These are phyloP conservation scores for Serpula lacrymans DNA, from an alignment of 768 basidiomycete species.

Conservation along the genomic window DNA sequence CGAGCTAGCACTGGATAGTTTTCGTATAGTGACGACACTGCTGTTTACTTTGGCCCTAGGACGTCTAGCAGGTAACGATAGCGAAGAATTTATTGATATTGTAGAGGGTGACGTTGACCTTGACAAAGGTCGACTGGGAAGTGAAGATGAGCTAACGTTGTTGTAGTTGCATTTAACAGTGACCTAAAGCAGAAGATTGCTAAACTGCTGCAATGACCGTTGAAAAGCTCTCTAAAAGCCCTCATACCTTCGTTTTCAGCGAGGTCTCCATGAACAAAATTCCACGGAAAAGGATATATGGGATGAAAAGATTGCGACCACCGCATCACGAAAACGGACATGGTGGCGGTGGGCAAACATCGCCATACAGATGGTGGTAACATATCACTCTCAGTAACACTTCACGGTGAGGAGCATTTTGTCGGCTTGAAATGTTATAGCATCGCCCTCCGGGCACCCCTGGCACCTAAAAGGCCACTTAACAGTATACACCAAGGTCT, in stretches of 20 bases:
- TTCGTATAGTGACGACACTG: conserved; percentile 41
- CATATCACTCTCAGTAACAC: too few relatives aligned
- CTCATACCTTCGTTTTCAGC: conserved; percentile 47
- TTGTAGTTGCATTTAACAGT: conserved; percentile 49
- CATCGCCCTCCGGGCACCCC: too few relatives aligned
- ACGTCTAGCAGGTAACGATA: conserved; percentile 29
- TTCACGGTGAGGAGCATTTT: too few relatives aligned
- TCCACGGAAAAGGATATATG: too few relatives aligned
- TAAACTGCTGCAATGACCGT: conserved; percentile 7
- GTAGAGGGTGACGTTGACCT: conserved; percentile 52
- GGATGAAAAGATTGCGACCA: too few relatives aligned
- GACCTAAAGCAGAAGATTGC: conserved; percentile 38
- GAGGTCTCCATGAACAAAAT: conserved; percentile 35
- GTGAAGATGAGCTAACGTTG: conserved; percentile 26
- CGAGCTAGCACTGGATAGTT: conserved; percentile 19
- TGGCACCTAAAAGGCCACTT: too few relatives aligned
- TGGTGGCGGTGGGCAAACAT: too few relatives aligned
- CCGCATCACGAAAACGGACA: too few relatives aligned
- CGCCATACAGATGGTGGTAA: too few relatives aligned
- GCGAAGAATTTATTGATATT: conserved; percentile 19
- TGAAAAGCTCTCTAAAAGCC: background rate
- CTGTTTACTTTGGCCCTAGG: conserved; percentile 64
- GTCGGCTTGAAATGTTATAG: too few relatives aligned
- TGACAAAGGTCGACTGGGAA: conserved; percentile 27
- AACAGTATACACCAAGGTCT: too few relatives aligned